Percentiles rank a stretch among this genome's conserved stretches.
These are phyloP conservation scores for Corinectria fuckeliana DNA, from an alignment of 2,329 filamentous ascomycete genomes.

Conservation along the genomic window DNA sequence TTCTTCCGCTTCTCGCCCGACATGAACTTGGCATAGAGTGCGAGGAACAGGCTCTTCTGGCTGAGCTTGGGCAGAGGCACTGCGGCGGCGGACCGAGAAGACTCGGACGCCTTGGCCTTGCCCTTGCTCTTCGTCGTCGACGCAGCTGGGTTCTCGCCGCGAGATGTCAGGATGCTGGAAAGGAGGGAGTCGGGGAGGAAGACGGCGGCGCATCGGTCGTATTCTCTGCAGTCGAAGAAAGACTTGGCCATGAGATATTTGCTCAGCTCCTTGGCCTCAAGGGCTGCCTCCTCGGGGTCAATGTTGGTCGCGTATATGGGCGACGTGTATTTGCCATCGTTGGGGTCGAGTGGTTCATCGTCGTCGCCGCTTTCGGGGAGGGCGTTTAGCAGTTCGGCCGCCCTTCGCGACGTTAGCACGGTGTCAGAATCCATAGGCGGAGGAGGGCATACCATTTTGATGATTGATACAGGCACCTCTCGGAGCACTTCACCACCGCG, in stretches of 20 bases:
- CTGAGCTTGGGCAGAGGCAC: constrained; percentile 66
- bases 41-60: constrained; percentile 90
- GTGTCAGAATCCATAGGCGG: not conserved
- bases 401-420: constrained; percentile 62
- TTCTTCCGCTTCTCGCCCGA: constrained; percentile 95
- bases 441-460: constrained; percentile 80
- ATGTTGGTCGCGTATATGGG: constrained; percentile 61
- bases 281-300: constrained; percentile 74
- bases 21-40: constrained; percentile 90
- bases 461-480: constrained; percentile 93
- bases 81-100: constrained; percentile 29
- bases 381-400: constrained; percentile 89
- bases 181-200: constrained; percentile 83
- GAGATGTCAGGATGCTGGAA: constrained; percentile 66
- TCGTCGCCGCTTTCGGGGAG: constrained; percentile 69
- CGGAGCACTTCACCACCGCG: constrained; percentile 88
- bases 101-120: constrained; percentile 53
- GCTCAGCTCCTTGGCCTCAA: constrained; percentile 81
- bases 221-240: constrained; percentile 94
- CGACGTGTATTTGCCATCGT: constrained; percentile 50
- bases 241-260: constrained; percentile 91
- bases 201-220: constrained; percentile 88
- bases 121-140: constrained; percentile 63
- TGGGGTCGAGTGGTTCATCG: constrained; percentile 50
- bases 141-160: constrained; percentile 45